Percentiles rank a stretch among this genome's conserved stretches.
Conservation (phyloP, 495 filamentous ascomycete species). For the Antarctomyces pellizariae region DNA sequence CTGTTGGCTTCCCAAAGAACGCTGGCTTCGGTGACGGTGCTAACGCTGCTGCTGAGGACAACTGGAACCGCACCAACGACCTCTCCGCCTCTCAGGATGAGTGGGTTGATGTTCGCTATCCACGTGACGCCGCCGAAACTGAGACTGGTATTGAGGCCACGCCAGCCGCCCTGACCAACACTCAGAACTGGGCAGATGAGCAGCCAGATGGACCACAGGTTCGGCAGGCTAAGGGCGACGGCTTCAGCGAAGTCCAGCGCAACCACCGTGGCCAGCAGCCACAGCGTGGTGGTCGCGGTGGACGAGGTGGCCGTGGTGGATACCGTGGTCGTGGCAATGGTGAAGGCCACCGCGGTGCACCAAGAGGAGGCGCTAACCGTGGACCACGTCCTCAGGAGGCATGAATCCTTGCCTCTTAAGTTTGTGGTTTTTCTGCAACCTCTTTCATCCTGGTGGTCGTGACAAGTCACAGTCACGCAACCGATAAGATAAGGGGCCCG, state of each 20-base stretch:
- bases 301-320: constrained; percentile 29
- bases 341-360: constrained; percentile 25
- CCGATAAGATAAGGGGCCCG: too few species aligned
- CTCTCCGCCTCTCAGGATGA: constrained; percentile 34
- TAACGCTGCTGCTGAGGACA: constrained; percentile 41
- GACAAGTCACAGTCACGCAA: too few species aligned
- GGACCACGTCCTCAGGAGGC: constrained; percentile 9
- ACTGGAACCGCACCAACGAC: constrained; percentile 40
- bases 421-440: too few species aligned
- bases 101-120: constrained; percentile 45
- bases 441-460: too few species aligned
- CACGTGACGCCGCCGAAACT: constrained; percentile 46
- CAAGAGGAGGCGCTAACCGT: constrained; percentile 19
- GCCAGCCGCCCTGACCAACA: constrained; percentile 26
- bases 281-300: constrained; percentile 25
- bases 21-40: constrained; percentile 33
- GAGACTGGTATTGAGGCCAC: constrained; percentile 41
- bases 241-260: constrained; percentile 46
- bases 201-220: constrained; percentile 21
- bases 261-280: too few species aligned
- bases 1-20: constrained; percentile 18
- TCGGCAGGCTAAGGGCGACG: constrained; percentile 26
- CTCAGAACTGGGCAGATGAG: constrained; percentile 48
- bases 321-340: constrained; percentile 31
- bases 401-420: constrained; percentile 2